Conservation (phyloP, 1,139 yeast genomes). For the Yamadazyma diospyri region DNA sequence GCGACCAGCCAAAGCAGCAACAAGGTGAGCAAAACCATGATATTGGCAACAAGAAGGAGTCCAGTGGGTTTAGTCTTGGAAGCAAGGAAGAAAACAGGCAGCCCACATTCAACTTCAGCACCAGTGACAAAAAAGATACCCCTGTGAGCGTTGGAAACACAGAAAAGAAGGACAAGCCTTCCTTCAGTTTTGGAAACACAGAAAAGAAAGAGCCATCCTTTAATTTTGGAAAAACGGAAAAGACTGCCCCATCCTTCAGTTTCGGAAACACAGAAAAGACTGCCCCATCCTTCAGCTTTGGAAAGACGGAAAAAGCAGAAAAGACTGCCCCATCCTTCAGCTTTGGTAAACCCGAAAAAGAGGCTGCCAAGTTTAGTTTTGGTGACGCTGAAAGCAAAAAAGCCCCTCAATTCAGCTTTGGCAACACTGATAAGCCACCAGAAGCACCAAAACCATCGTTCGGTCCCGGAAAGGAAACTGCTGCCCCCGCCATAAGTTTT, state of each 20-base stretch:
- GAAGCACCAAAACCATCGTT: slow-evolving; percentile 10
- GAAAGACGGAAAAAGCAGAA: slow-evolving; percentile 8
- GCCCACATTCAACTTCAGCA: too few species aligned
- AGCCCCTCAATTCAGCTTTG: slow-evolving; percentile 18
- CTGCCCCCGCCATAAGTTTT: slow-evolving; percentile 17
- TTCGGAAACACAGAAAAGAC: slow-evolving; percentile 7
- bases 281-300: slow-evolving; percentile 10
- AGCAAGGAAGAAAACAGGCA: slow-evolving; percentile 3
- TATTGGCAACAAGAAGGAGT: too few species aligned
- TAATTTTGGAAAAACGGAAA: slow-evolving; percentile 9
- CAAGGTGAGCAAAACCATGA: too few species aligned
- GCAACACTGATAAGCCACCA: slow-evolving; percentile 5
- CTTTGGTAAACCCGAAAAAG: slow-evolving; percentile 8
- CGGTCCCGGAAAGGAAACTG: slow-evolving; percentile 8
- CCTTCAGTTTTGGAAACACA: slow-evolving; percentile 11
- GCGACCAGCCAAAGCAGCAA: too few species aligned
- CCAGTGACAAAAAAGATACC: too few species aligned
- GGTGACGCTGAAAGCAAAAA: slow-evolving; percentile 11
- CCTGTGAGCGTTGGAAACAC: slow-evolving; percentile 9
- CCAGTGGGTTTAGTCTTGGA: slow-evolving; percentile 11
- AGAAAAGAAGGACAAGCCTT: slow-evolving; percentile 6
- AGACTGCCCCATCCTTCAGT: slow-evolving; percentile 9
- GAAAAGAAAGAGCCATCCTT: slow-evolving; percentile 6
- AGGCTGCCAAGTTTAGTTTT: slow-evolving; percentile 11
- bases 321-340: slow-evolving; percentile 10